Evolutionary conservation across 1,284 basidiomycete species (phyloP).

Genomic region (Moniliella sp.): DNA sequence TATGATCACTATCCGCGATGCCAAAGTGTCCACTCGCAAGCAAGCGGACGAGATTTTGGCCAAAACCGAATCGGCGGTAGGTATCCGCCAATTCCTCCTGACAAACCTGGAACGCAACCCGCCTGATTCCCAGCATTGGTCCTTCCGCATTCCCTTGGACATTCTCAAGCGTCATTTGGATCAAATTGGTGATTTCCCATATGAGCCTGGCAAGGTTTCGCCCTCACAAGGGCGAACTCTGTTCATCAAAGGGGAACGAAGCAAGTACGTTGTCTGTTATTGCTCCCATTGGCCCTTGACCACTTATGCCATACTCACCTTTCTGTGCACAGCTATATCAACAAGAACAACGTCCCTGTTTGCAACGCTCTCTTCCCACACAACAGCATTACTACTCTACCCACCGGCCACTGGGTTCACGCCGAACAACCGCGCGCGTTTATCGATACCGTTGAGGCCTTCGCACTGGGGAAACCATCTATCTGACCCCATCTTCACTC

Average conservation of each 20-base stretch:
- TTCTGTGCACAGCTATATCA: constrained; percentile 49
- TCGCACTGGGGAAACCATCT: no score
- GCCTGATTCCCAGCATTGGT: constrained; percentile 35
- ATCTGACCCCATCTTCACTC: no score
- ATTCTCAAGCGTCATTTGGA: constrained; percentile 45
- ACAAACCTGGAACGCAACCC: constrained; percentile 47
- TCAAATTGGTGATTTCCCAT: constrained; percentile 54
- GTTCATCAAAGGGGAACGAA: constrained; percentile 50
- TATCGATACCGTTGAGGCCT: constrained; percentile 21
- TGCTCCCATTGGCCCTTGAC: no score
- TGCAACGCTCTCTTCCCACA: constrained; percentile 50
- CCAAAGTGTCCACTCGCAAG: constrained; percentile 42
- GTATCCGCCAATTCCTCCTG: constrained; percentile 54
- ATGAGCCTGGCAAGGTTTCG: constrained; percentile 25
- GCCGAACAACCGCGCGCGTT: constrained; percentile 35
- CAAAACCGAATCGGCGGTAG: constrained; percentile 37
- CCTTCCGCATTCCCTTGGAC: constrained; percentile 52
- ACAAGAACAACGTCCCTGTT: constrained; percentile 42
- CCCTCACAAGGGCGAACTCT: constrained; percentile 39
- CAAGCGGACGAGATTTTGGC: constrained; percentile 48
- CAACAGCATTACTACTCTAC: constrained; percentile 35
- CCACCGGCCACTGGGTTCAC: constrained; percentile 36
- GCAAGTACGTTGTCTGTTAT: constrained; percentile 39
- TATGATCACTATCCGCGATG: constrained; percentile 49
- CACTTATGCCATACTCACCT: no score